Base-by-base conservation (phyloP, 495 filamentous ascomycete genomes). In the Lichenothelia convexa region DNA sequence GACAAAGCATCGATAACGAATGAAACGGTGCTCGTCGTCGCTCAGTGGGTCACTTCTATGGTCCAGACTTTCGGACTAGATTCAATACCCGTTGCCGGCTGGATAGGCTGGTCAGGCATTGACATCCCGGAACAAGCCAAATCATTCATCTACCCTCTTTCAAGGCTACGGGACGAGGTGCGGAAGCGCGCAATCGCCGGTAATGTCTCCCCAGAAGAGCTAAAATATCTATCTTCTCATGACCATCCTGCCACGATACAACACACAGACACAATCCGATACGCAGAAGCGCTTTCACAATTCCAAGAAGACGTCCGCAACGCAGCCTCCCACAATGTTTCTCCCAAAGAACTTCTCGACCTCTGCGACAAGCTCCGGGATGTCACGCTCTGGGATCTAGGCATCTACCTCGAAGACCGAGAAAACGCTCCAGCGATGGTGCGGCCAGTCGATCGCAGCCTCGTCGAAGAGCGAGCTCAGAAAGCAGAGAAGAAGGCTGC, bases 401-500 rank as follows among this genome's bases (percentile, higher is more conserved):
- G 74, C 42, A 72, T 94, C 17, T 85, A 89, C 43, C 74, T 95
- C 7, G 87, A 94, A 48, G 87, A 95, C 48, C 73, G 81, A 12
- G 71, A 78, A 6, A 64, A 64, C 22, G 63, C 63, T 23, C 75
- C 78, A 0, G 82, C 87, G 12, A 61, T 94, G 1, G 70, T 94
- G 43, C 82, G 85, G 36, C 85, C 81, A n/a, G 66, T 91, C 9
- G 76, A 73, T 3, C 63, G 63, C 1, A 75, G 78, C 34, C 64
- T 93, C 21, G 60, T 78, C 22, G 75, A 78, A n/a, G 72, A 73
- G 1, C 68, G 76, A 1, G 69, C 74, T 35, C 77, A 82, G 45
- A 80, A 80, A 52, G 70, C 67, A 18, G 64, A 63, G 16, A 26
- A 34, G 1, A 17, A 19, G 4, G 30, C 42, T 8, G 38, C 40